Evolutionary conservation across 306 rosid species (phyloP).

Genomic region (Prunus mongolica): DNA sequence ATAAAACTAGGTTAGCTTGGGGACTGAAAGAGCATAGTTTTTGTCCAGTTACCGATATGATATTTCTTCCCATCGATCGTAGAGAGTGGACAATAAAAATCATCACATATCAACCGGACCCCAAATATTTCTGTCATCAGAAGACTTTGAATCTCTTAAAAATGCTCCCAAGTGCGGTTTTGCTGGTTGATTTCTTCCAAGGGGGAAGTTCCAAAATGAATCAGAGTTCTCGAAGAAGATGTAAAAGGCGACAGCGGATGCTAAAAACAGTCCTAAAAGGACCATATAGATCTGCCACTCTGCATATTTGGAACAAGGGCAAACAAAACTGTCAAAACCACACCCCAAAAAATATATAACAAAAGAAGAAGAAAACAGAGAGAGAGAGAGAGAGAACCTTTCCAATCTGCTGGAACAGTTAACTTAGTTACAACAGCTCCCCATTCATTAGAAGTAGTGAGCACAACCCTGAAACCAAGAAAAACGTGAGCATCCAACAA

Average conservation of each 20-base stretch:
- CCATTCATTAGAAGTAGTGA: constrained; percentile 77
- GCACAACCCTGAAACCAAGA: constrained; percentile 58
- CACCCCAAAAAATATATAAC: not conserved
- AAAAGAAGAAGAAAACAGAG: not conserved
- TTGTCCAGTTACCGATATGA: not conserved
- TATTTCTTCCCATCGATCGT: constrained; percentile 1
- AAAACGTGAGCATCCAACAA: not conserved
- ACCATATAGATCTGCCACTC: constrained; percentile 97
- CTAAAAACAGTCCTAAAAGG: constrained; percentile 67
- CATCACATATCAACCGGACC: constrained; percentile 71
- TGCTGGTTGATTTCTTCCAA: constrained; percentile 57
- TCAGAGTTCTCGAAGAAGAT: constrained; percentile 84
- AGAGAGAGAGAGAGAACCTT: constrained; percentile 50
- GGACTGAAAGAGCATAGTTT: not conserved
- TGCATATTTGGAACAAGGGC: constrained; percentile 45
- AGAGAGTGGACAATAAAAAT: constrained; percentile 6
- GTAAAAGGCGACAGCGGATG: constrained; percentile 71
- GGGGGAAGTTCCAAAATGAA: constrained; percentile 85
- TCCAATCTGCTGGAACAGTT: constrained; percentile 93
- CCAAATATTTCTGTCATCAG: constrained; percentile 58
- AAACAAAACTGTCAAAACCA: not conserved
- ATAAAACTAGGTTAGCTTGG: not conserved
- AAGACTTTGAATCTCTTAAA: constrained; percentile 43
- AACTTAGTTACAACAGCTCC: constrained; percentile 86
- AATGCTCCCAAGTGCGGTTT: constrained; percentile 48